A percentile compares a stretch with the other conserved stretches of the same genome.
Evolutionary conservation across 176 grass and related monocot genomes (phyloP).

Genomic region (Aegilops umbellulata): DNA sequence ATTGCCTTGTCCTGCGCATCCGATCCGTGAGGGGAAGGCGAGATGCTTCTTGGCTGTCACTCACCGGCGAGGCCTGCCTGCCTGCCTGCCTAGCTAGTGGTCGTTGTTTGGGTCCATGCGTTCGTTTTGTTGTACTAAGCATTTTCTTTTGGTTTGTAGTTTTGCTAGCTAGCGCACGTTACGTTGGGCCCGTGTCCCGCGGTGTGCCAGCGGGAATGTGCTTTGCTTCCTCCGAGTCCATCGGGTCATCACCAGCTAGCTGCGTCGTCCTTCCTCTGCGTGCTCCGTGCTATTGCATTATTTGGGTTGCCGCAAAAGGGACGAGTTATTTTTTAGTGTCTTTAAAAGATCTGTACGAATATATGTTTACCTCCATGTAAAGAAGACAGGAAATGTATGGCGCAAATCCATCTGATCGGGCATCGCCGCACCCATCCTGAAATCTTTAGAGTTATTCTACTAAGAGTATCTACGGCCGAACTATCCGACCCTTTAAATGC

Average conservation of each 20-base stretch:
- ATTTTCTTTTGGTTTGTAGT: neutral
- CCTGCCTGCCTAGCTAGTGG: neutral
- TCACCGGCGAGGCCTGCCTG: neutral
- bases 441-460: too few relatives aligned
- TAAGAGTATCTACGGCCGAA: too few relatives aligned
- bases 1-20: neutral
- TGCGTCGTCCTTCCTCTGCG: too few relatives aligned
- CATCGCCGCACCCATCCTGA: too few relatives aligned
- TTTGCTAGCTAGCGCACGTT: neutral
- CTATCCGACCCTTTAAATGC: too few relatives aligned
- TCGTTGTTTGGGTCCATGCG: neutral
- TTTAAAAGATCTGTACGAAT: too few relatives aligned
- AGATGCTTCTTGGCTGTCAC: neutral
- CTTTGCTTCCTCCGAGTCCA: neutral
- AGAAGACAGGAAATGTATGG: too few relatives aligned
- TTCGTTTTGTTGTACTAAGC: neutral
- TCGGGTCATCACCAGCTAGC: neutral
- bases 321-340: too few relatives aligned
- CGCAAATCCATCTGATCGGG: too few relatives aligned
- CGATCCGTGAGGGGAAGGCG: neutral
- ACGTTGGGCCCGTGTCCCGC: neutral
- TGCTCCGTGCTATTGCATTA: too few relatives aligned
- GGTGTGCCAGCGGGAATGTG: neutral
- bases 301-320: too few relatives aligned
- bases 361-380: too few relatives aligned